Evolutionary conservation across 176 grass and related monocot species (phyloP), one percentile per base, ranked within the genome.

Genomic region (Aechmea fasciata): DNA sequence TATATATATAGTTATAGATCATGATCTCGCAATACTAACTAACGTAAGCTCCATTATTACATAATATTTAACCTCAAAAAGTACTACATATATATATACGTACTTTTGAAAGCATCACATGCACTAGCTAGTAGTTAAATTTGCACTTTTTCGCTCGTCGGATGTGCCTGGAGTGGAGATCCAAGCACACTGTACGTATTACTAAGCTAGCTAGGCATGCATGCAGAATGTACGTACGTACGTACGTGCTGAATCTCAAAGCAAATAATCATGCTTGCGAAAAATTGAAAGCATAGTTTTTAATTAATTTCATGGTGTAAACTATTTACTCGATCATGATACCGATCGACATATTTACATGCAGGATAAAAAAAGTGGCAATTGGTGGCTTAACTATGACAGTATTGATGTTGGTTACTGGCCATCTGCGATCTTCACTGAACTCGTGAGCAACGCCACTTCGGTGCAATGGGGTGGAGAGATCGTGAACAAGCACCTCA

Each of bases 401-500:
- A 14, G 1, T 52, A 2, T 14, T 12, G 4, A 13, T 57, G 13
- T 51, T 59, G 69, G 69, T 59, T 71, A 71, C 24, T 59, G 69
- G 69, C 69, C 69, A 33, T 25, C 69, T 9, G 8, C 6, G 22
- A 20, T 71, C 20, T 71, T 71, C 69, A 59, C 13, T 2, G 12
- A 20, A 12, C 51, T 71, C 18, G 13, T 13, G 9, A 14, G 2
- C 6, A 7, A 47, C 14, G 69, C 52, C 13, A 59, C 24, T 12
- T 11, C 17, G 51, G 69, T 71, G 51, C 8, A 71, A 12, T 71
- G 51, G 22, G 52, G 69, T 10, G 69, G 69, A 17, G 69, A 71
- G 52, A 47, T 71, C 13, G 12, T 71, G 5, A 71, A 71, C 69
- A 48, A 14, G 0, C 10, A 14, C 0, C 3, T 22, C 10, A 9